Evolutionary conservation across 495 filamentous ascomycete species (phyloP).

Genomic region (Geopyxis carbonaria): DNA sequence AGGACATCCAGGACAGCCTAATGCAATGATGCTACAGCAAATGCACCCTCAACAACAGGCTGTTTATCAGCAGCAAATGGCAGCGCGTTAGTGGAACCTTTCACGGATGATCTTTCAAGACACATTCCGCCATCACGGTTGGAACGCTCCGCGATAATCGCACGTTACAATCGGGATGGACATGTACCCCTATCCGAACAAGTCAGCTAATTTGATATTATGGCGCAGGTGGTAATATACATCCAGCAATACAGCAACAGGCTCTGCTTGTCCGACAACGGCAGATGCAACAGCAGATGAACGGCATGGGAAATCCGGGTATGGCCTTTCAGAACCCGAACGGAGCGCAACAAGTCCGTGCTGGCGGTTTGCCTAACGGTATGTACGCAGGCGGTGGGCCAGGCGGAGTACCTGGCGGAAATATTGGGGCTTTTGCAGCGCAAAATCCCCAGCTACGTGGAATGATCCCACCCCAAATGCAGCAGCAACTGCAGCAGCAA

Average conservation of each 20-base stretch:
- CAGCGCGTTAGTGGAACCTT: constrained; percentile 19
- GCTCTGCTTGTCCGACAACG: constrained; percentile 30
- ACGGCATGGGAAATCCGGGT: constrained; percentile 26
- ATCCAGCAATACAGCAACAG: constrained; percentile 27
- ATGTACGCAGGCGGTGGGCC: constrained; percentile 22
- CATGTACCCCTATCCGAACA: no score
- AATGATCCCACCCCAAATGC: constrained; percentile 26
- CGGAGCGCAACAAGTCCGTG: constrained; percentile 19
- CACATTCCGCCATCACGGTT: no score
- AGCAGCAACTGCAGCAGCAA: constrained; percentile 34
- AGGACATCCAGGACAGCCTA: constrained; percentile 22
- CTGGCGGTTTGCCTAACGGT: constrained; percentile 21
- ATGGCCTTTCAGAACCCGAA: constrained; percentile 20
- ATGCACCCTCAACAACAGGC: constrained; percentile 22
- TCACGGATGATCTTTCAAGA: no score
- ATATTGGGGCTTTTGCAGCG: constrained; percentile 21
- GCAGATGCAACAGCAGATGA: constrained; percentile 32
- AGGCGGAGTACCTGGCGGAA: constrained; percentile 21
- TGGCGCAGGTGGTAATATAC: no score
- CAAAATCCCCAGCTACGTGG: constrained; percentile 23
- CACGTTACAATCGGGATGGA: no score
- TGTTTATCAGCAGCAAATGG: constrained; percentile 17
- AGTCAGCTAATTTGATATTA: no score
- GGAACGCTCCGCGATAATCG: no score
- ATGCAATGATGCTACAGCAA: constrained; percentile 19